phyloP scores from a whole-genome alignment of 768 basidiomycete genomes.

The Pisolithus albus region DNA sequence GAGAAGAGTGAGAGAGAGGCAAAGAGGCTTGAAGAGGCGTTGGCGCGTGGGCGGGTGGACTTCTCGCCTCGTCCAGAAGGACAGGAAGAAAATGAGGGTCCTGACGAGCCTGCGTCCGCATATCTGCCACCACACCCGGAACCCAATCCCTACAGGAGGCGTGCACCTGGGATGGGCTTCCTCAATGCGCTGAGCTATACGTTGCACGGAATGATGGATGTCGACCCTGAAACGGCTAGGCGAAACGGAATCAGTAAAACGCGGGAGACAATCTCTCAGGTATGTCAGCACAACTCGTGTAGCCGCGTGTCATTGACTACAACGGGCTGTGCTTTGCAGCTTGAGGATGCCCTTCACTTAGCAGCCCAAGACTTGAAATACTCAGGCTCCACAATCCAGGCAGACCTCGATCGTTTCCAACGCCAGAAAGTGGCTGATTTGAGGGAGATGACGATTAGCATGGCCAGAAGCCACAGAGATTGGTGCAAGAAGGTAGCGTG shows the following conservation, averaged over 20 bases:
- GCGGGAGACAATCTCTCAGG: slow-evolving; percentile 91
- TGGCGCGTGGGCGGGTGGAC: slow-evolving; percentile 50
- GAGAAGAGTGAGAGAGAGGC: slow-evolving; percentile 94
- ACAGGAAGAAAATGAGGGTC: slow-evolving; percentile 28
- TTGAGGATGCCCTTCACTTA: slow-evolving; percentile 91
- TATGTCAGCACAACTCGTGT: slow-evolving; percentile 27
- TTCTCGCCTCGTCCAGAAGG: slow-evolving; percentile 21
- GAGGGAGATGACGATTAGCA: slow-evolving; percentile 85
- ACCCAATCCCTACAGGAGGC: slow-evolving; percentile 56
- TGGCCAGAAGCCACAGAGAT: slow-evolving; percentile 87
- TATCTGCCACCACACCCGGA: slow-evolving; percentile 77
- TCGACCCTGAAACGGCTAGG: slow-evolving; percentile 93
- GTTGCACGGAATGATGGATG: slow-evolving; percentile 97
- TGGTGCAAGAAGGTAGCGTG: slow-evolving; percentile 87
- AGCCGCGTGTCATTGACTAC: slow-evolving; percentile 11
- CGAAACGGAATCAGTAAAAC: slow-evolving; percentile 92
- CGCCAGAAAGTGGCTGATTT: slow-evolving; percentile 97
- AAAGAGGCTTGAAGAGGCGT: slow-evolving; percentile 78
- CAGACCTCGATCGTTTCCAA: slow-evolving; percentile 96
- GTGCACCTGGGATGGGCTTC: slow-evolving; percentile 76
- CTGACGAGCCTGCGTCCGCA: slow-evolving; percentile 39
- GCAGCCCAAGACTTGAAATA: slow-evolving; percentile 94
- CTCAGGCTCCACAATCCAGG: slow-evolving; percentile 92
- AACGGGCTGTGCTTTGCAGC: slow-evolving; percentile 38
- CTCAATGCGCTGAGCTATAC: slow-evolving; percentile 91